phyloP scores from a whole-genome alignment of 306 rosid genomes.

The Casuarina equisetifolia region DNA sequence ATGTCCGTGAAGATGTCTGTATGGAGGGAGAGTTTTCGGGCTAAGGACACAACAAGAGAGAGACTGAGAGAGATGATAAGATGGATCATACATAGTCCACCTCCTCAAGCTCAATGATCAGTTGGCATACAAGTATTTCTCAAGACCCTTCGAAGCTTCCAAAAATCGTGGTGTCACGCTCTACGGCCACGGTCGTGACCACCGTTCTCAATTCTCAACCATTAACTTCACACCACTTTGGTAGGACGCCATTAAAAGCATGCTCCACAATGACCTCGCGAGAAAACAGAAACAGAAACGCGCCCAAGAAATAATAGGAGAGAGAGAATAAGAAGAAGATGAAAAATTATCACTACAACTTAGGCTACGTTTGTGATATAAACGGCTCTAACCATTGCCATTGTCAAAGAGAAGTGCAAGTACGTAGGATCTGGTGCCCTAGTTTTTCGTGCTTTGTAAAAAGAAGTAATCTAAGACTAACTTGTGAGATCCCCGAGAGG shows the following conservation, averaged over 20 bases:
- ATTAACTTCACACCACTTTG: neutral
- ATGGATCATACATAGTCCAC: conserved; percentile 26
- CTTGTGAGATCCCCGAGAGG: neutral
- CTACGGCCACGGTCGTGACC: conserved; percentile 5
- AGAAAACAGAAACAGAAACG: neutral
- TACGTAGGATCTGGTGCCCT: too few relatives aligned
- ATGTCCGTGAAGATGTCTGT: too few relatives aligned
- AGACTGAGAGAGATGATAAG: conserved; percentile 24
- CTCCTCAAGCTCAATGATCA: conserved; percentile 26
- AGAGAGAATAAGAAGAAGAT: neutral
- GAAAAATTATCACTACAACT: neutral
- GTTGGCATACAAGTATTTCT: neutral
- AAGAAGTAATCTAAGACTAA: too few relatives aligned
- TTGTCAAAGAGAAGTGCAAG: too few relatives aligned
- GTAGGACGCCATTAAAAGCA: neutral
- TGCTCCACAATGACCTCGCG: conserved; percentile 3
- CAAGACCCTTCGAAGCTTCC: conserved; percentile 51
- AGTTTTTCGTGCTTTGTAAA: too few relatives aligned
- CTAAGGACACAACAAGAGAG: neutral
- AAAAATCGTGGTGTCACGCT: conserved; percentile 35
- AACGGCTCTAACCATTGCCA: too few relatives aligned
- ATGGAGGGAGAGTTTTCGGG: too few relatives aligned
- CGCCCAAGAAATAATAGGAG: neutral
- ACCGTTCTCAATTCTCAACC: conserved; percentile 7
- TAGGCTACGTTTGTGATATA: neutral